Evolutionary conservation across 73 alveolate species (phyloP).

Genomic region (Symbiodinium natans): DNA sequence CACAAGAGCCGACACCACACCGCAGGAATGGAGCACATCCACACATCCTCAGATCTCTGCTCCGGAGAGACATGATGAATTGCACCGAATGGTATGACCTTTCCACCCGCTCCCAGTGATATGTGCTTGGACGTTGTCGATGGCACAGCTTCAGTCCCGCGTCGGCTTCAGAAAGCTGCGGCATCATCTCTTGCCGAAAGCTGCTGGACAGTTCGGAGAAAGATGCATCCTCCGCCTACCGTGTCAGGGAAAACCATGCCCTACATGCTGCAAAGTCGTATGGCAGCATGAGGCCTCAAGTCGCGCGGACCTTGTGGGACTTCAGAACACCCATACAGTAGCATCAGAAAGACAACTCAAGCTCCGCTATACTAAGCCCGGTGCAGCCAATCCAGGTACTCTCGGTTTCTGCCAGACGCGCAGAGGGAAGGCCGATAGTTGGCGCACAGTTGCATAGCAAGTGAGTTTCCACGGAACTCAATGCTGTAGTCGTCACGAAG

Average conservation of each 20-base stretch:
- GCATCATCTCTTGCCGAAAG: slow-evolving; percentile 52
- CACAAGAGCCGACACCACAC: slow-evolving; percentile 82
- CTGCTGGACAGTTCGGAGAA: slow-evolving; percentile 30
- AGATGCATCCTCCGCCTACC: slow-evolving; percentile 35
- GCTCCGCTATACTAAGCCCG: not conserved
- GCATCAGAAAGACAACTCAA: not conserved
- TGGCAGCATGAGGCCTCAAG: not conserved
- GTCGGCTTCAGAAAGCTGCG: slow-evolving; percentile 38
- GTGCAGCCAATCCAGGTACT: slow-evolving; percentile 46
- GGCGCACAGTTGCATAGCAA: slow-evolving; percentile 48
- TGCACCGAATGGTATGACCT: not conserved
- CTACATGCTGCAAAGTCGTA: not conserved
- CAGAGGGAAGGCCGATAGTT: slow-evolving; percentile 72
- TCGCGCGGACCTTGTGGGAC: not conserved
- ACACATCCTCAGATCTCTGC: slow-evolving; percentile 34
- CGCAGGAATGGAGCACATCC: slow-evolving; percentile 94
- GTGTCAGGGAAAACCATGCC: not conserved
- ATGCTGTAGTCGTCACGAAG: slow-evolving; percentile 33
- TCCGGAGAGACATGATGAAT: not conserved
- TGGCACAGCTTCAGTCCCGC: not conserved
- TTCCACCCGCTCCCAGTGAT: too few species aligned
- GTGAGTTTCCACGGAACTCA: slow-evolving; percentile 49
- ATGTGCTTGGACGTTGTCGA: too few species aligned
- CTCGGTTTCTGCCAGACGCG: slow-evolving; percentile 26
- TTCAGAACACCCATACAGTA: not conserved